Base-by-base conservation (phyloP, 768 basidiomycete genomes). In the Pleurotus eryngii region DNA sequence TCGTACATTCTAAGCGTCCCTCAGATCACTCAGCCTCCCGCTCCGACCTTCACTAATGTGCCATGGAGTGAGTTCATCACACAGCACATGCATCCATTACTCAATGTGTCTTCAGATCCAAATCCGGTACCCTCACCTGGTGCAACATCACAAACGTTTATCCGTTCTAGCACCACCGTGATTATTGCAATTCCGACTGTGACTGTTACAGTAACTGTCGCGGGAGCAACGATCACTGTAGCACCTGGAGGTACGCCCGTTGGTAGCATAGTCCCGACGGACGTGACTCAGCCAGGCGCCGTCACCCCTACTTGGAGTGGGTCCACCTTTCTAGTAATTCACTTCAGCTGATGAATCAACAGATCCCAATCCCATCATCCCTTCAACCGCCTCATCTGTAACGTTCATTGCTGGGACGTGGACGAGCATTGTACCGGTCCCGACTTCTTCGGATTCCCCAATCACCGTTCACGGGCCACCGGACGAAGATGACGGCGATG, bases 41-140 rank as follows among this genome's bases (percentile, higher is more conserved):
- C 49, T 30, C 5, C 54, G 0, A 22, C 54, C 4, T 56, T 49
- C 37, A 59, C 47, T 12, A 18, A 42, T 15, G 49, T 59, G 6
- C 24, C 45, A 12, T 60, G 59, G 59, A 60, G 59, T 60, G 18
- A 51, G 56, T 18, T 35, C 35, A 30, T 17, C 37, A 38, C 37
- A 49, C 42, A 43, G 3, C 42, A 20, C 14, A 43, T 5, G 20
- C 14, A 2, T 0, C 12, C 9, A 43, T 7, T 20, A 2, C 30
- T 35, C 42, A 43, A 17, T 15, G 4, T n/a, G 14, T 26, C 14
- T 27, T 17, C 9, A 50, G 49, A 50, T 15, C 49, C 49, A n/a
- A 50, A 50, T 22, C 49, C 49, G 2, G 49, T 22, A 7, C 49
- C 49, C 30, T n/a, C 49, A 7, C 20, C 49, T 7, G 49, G 30